These are phyloP conservation scores for Amaranthus hypochondriacus DNA, from an alignment of 148 eudicot species.

Conservation along the genomic window DNA sequence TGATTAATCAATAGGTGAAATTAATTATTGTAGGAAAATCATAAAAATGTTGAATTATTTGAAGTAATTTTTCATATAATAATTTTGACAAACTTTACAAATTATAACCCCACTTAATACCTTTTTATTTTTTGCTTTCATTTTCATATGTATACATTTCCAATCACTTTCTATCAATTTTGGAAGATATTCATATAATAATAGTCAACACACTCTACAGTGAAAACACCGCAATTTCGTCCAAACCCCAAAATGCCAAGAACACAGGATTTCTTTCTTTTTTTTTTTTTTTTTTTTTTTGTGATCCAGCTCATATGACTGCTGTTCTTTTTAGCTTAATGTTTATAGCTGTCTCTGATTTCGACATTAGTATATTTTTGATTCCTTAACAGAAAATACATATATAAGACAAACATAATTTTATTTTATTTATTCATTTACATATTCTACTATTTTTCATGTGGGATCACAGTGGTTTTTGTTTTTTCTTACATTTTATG, in stretches of 20 bases:
- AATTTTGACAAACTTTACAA: too few species aligned
- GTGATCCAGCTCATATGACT: constrained; percentile 27
- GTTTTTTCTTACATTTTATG: background rate
- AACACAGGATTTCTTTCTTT: background rate
- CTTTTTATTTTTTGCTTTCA: background rate
- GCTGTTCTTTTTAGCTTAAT: constrained; percentile 8
- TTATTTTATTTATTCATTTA: background rate
- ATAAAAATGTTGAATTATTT: too few species aligned
- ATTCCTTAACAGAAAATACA: background rate
- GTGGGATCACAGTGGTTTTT: background rate
- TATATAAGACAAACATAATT: constrained; percentile 1
- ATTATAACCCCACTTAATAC: background rate
- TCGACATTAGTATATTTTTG: constrained; percentile 4
- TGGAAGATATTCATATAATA: background rate
- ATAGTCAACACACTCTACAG: constrained; percentile 14
- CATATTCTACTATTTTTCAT: background rate
- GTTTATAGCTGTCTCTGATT: constrained; percentile 21
- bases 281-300: background rate
- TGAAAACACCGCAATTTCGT: constrained; percentile 1
- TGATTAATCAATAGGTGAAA: too few species aligned
- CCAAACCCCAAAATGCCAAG: constrained; percentile 20
- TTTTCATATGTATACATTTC: background rate
- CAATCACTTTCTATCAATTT: constrained; percentile 7
- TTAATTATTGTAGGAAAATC: too few species aligned
- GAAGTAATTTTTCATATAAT: too few species aligned